phyloP scores from a whole-genome alignment of 2,329 filamentous ascomycete genomes.

The Verticillium dahliae region DNA sequence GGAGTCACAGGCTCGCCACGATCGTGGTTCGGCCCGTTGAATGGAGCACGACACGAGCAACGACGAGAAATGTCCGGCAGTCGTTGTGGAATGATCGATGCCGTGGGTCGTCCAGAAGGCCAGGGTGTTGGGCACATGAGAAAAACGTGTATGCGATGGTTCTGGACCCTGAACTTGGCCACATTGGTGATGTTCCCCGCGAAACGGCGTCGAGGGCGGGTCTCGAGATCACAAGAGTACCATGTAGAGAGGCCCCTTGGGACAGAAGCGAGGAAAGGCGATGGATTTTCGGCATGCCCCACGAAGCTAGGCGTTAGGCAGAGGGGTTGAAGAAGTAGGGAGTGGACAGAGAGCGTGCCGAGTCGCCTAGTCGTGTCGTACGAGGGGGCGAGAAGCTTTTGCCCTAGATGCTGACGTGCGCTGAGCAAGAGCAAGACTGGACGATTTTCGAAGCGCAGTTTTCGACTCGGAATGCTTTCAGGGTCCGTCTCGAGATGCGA shows the following conservation, averaged over 20 bases:
- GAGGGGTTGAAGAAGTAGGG: too few relatives aligned
- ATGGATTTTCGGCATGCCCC: not conserved
- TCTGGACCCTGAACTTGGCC: not conserved
- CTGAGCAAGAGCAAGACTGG: too few relatives aligned
- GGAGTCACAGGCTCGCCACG: not conserved
- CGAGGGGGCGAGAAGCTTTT: not conserved
- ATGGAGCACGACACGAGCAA: not conserved
- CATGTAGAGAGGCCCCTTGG: not conserved
- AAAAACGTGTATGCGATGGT: not conserved
- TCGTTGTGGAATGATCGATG: not conserved
- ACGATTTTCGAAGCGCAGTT: too few relatives aligned
- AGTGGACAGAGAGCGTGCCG: not conserved
- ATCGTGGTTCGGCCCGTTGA: not conserved
- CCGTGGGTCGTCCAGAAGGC: not conserved
- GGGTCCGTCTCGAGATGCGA: too few relatives aligned
- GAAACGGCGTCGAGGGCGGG: not conserved
- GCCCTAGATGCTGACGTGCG: too few relatives aligned
- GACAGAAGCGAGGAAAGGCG: not conserved
- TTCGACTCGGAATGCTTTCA: too few relatives aligned
- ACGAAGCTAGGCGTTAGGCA: not conserved
- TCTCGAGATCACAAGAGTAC: not conserved
- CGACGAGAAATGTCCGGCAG: not conserved
- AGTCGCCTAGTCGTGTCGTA: not conserved
- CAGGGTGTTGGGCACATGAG: not conserved
- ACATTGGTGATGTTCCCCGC: not conserved